Conservation (phyloP, 495 filamentous ascomycete genomes). For the Daldinia bambusicola region DNA sequence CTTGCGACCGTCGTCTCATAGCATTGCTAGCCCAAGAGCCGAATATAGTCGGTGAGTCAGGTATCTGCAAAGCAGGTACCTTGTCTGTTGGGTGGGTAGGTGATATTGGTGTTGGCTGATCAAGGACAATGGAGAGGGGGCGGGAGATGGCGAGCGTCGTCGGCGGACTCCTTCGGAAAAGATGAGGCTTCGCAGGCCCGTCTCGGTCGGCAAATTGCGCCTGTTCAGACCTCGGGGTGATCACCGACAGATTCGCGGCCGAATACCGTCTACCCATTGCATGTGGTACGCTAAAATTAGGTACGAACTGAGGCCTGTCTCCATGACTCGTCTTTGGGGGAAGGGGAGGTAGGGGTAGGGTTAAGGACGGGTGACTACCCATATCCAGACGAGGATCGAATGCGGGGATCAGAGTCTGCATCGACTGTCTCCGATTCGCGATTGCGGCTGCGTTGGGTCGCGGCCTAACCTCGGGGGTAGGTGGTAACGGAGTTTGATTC, state of each 20-base stretch:
- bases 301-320: slow-evolving; percentile 39
- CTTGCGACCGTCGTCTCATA: slow-evolving; percentile 20
- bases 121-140: slow-evolving; percentile 61
- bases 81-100: slow-evolving; percentile 13
- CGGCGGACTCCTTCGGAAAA: slow-evolving; percentile 53
- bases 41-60: slow-evolving; percentile 47
- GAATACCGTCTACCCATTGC: slow-evolving; percentile 56
- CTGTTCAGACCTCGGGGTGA: slow-evolving; percentile 11
- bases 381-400: slow-evolving; percentile 52
- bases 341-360: slow-evolving; percentile 2
- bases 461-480: slow-evolving; percentile 49
- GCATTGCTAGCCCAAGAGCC: slow-evolving; percentile 29
- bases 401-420: slow-evolving; percentile 59
- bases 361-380: slow-evolving; percentile 18
- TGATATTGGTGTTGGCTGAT: slow-evolving; percentile 57
- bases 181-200: slow-evolving; percentile 27
- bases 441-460: slow-evolving; percentile 65
- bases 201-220: slow-evolving; percentile 32
- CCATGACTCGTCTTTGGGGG: slow-evolving; percentile 29
- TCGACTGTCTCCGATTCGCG: slow-evolving; percentile 61
- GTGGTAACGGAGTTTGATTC: slow-evolving; percentile 18
- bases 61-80: slow-evolving; percentile 29
- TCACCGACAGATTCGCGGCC: slow-evolving; percentile 41
- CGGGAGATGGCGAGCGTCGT: slow-evolving; percentile 55
- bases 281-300: slow-evolving; percentile 63